Percentiles rank a stretch among this genome's conserved stretches.
These are phyloP conservation scores for Teratosphaeria viscida DNA, from an alignment of 2,329 filamentous ascomycete genomes.

Conservation along the genomic window DNA sequence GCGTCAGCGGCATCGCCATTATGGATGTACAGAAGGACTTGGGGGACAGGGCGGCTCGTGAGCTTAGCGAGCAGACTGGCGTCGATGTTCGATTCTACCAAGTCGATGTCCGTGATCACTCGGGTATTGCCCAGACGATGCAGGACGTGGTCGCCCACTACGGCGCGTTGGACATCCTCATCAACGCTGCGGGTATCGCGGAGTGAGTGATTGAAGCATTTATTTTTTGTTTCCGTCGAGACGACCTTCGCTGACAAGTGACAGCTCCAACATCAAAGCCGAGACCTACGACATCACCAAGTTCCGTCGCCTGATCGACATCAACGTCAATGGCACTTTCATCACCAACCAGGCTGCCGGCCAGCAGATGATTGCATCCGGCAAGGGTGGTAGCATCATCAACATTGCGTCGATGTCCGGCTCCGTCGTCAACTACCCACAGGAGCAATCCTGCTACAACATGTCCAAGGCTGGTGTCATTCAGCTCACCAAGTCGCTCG, in stretches of 20 bases:
- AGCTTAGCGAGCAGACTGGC: constrained; percentile 61
- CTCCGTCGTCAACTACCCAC: constrained; percentile 41
- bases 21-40: constrained; percentile 69
- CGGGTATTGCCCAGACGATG: constrained; percentile 59
- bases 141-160: constrained; percentile 55
- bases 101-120: constrained; percentile 64
- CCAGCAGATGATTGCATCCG: constrained; percentile 55
- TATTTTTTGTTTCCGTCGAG: neutral
- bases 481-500: constrained; percentile 68
- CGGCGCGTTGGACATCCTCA: constrained; percentile 61
- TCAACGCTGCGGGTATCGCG: constrained; percentile 71
- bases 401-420: constrained; percentile 58
- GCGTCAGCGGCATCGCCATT: constrained; percentile 62
- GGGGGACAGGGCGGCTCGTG: constrained; percentile 57
- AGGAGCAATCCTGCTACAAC: constrained; percentile 76
- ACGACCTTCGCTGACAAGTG: neutral
- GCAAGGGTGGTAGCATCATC: constrained; percentile 62
- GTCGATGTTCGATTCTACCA: constrained; percentile 68
- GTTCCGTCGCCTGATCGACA: constrained; percentile 70
- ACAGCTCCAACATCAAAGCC: constrained; percentile 66
- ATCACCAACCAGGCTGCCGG: constrained; percentile 55
- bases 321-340: constrained; percentile 73
- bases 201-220: constrained; percentile 40
- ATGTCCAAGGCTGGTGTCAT: constrained; percentile 73
- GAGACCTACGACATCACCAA: constrained; percentile 66